phyloP scores from a whole-genome alignment of 139 green algal species.

The Chlorella sp. region DNA sequence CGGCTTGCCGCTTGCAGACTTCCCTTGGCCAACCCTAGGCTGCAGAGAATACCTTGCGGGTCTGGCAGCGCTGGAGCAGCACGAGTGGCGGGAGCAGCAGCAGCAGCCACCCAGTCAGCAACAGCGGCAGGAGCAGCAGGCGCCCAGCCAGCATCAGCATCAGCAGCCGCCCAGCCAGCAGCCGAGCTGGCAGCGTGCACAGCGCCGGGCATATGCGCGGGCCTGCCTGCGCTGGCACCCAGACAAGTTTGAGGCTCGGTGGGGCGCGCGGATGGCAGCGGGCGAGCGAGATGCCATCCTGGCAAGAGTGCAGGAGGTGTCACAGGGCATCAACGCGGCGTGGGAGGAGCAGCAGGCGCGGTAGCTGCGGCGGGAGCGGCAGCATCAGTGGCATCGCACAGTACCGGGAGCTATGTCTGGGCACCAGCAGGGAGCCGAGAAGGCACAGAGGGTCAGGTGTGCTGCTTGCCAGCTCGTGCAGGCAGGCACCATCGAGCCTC shows the following conservation, averaged over 20 bases:
- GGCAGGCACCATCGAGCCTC: too few relatives aligned
- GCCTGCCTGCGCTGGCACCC: conserved; percentile 50
- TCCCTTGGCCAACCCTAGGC: conserved; percentile 24
- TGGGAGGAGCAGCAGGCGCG: conserved; percentile 8
- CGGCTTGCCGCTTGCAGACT: background rate
- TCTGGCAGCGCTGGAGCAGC: conserved; percentile 13
- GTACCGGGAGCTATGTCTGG: too few relatives aligned
- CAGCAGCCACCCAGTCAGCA: background rate
- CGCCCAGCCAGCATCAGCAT: background rate
- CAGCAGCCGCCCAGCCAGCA: background rate
- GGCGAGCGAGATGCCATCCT: background rate
- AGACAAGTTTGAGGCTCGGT: conserved; percentile 41
- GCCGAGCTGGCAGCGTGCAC: background rate
- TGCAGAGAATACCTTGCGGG: background rate
- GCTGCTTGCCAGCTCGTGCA: too few relatives aligned
- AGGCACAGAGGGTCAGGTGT: too few relatives aligned
- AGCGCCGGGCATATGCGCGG: conserved; percentile 32
- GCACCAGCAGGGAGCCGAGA: too few relatives aligned
- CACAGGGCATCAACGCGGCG: conserved; percentile 17
- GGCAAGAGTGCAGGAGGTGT: conserved; percentile 22
- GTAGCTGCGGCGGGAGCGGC: too few relatives aligned
- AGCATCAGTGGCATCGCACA: background rate
- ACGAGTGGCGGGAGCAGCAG: background rate
- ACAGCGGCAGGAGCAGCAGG: background rate
- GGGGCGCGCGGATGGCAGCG: background rate